These are phyloP conservation scores for Alloteropsis angusta DNA, from an alignment of 202 grass and related monocot species.

Conservation along the genomic window DNA sequence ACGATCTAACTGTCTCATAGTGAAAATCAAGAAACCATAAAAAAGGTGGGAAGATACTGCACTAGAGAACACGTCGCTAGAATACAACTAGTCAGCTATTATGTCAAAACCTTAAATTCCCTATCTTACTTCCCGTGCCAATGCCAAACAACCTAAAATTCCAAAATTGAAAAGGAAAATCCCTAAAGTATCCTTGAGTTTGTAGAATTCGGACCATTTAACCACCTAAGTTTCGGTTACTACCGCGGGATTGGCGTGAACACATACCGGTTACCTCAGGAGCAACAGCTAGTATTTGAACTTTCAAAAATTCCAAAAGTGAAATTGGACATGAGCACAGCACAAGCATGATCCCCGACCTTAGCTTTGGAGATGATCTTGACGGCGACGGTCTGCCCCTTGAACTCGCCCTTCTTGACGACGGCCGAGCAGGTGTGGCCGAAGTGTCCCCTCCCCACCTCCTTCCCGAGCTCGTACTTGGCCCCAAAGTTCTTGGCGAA, in stretches of 20 bases:
- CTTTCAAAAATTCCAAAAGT: not conserved
- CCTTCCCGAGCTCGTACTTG: conserved; percentile 94
- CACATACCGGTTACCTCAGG: not conserved
- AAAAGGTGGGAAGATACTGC: not conserved
- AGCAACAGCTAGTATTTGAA: not conserved
- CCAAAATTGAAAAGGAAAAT: not conserved
- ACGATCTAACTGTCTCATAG: not conserved
- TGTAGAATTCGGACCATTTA: not conserved
- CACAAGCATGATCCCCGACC: conserved; percentile 10
- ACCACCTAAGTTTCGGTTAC: not conserved
- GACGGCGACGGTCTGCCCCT: conserved; percentile 78
- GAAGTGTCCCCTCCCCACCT: conserved; percentile 92
- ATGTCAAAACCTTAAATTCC: not conserved
- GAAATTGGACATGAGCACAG: not conserved
- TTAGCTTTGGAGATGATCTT: conserved; percentile 99
- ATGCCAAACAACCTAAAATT: not conserved
- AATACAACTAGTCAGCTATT: not conserved
- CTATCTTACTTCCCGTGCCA: not conserved
- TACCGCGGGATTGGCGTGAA: conserved; percentile 12
- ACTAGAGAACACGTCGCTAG: not conserved
- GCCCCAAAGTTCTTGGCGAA: conserved; percentile 86
- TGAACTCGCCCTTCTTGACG: conserved; percentile 80
- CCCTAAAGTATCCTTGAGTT: not conserved
- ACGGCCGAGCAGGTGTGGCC: conserved; percentile 84
- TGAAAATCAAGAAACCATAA: not conserved